Evolutionary conservation across 495 filamentous ascomycete species (phyloP), one percentile per base, ranked within the genome.

Genomic region (Hyaloscypha finlandica): DNA sequence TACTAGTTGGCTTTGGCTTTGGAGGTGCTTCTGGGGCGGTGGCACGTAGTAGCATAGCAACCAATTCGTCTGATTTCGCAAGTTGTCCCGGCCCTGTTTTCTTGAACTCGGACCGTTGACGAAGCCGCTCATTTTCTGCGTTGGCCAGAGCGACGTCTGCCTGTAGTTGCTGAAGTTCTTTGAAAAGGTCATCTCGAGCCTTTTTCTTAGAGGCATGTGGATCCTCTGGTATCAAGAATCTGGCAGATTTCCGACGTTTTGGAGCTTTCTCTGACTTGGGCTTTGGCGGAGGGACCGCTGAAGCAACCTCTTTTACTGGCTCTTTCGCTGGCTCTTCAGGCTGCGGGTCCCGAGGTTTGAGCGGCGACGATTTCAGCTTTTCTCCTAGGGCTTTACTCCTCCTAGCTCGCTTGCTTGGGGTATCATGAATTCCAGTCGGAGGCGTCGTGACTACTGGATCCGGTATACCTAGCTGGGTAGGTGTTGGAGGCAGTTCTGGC

Each of bases 401-500:
- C 77, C 25, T 78, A 72, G 29, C 78, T 77, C 71, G 76, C 77
- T 54, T 82, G 80, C 22, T 75, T n/a, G 83, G 82, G 3, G 81
- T 83, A 59, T 82, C 81, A 69, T 85, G 82, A 53, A 87, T 85
- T 6, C 85, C 84, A 12, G 73, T 70, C 1, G 83, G 82, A 25
- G 84, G 83, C 1, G 80, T 83, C 64, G 78, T 82, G 32, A 83
- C 74, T 4, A 81, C 74, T 6, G 83, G 82, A 69, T 86, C 83
- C 16, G 75, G 84, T 62, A 89, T 76, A 4, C 86, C 86, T 48
- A 81, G 70, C 64, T 89, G 83, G 35, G 85, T 86, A 22, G 89
- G 89, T 4, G 89, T 92, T 11, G 88, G 88, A 9, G 90, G 90
- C 29, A 93, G 79, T 42, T 90, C 88, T 9, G 88, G 89, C 69